Conservation (phyloP, 2,329 filamentous ascomycete genomes). For the Gnomoniopsis smithogilvyi region DNA sequence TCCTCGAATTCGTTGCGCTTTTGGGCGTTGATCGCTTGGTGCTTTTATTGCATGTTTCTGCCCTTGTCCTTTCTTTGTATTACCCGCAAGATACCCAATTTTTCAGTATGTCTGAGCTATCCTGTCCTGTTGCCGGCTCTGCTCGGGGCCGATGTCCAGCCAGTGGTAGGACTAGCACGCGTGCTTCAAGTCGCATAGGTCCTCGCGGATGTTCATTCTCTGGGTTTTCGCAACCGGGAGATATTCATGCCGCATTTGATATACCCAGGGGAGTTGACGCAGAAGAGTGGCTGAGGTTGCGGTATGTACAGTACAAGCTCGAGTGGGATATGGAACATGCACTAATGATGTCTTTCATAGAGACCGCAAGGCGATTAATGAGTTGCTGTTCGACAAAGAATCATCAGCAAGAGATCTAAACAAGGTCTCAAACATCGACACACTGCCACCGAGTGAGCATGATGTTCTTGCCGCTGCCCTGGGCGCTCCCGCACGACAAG, state of each 20-base stretch:
- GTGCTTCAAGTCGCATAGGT: slow-evolving; percentile 26
- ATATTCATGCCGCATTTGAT: slow-evolving; percentile 36
- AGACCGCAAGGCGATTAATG: slow-evolving; percentile 45
- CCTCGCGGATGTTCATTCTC: slow-evolving; percentile 34
- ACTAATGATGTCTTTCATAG: slow-evolving; percentile 23
- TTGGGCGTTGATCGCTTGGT: background rate
- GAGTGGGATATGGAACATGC: background rate
- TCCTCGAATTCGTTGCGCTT: background rate
- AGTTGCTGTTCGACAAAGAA: slow-evolving; percentile 41
- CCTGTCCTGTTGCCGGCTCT: slow-evolving; percentile 28
- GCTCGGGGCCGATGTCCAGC: slow-evolving; percentile 25
- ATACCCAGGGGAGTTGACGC: slow-evolving; percentile 43
- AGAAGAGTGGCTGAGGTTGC: slow-evolving; percentile 43
- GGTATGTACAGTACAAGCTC: slow-evolving; percentile 24
- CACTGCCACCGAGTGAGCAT: slow-evolving; percentile 43
- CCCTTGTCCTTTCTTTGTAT: background rate
- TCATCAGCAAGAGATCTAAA: slow-evolving; percentile 37
- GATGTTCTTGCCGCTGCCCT: slow-evolving; percentile 50
- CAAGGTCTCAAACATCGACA: slow-evolving; percentile 43
- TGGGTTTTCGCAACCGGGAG: slow-evolving; percentile 31
- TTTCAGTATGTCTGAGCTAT: slow-evolving; percentile 21
- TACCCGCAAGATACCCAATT: background rate
- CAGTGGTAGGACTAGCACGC: slow-evolving; percentile 23
- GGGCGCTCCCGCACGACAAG: slow-evolving; percentile 51
- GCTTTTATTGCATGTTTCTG: background rate